Conservation (phyloP, 306 rosid genomes). For the Quercus cerris region DNA sequence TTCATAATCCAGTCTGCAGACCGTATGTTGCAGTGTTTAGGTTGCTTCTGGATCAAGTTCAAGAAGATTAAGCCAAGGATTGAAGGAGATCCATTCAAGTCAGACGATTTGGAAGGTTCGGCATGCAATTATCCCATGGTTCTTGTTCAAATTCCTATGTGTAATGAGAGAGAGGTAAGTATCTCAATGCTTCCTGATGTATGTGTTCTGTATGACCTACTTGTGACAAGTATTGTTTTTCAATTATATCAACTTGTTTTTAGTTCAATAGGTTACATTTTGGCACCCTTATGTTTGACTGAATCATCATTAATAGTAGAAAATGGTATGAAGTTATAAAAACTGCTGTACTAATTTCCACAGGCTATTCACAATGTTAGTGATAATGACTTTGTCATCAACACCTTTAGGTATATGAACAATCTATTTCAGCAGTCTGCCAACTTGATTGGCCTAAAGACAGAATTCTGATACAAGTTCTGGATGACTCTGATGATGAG, state of each 20-base stretch:
- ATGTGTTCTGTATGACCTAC: background rate
- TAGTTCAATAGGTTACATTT: background rate
- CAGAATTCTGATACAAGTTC: slow-evolving; percentile 59
- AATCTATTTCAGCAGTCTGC: slow-evolving; percentile 69
- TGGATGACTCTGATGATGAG: slow-evolving; percentile 74
- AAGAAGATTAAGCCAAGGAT: slow-evolving; percentile 56
- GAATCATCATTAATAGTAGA: background rate
- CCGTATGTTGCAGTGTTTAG: slow-evolving; percentile 59
- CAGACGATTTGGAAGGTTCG: slow-evolving; percentile 44
- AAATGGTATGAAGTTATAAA: slow-evolving; percentile 1
- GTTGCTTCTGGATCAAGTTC: slow-evolving; percentile 76
- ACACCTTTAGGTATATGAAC: slow-evolving; percentile 62
- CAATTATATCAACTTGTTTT: background rate
- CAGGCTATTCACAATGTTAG: slow-evolving; percentile 2
- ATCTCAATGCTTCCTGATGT: background rate
- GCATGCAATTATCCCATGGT: slow-evolving; percentile 50
- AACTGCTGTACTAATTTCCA: background rate
- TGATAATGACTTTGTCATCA: slow-evolving; percentile 19
- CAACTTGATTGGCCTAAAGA: slow-evolving; percentile 76
- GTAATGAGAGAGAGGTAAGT: slow-evolving; percentile 74
- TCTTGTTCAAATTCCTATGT: slow-evolving; percentile 83
- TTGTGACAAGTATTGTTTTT: background rate
- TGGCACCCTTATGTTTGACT: background rate
- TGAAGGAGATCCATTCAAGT: slow-evolving; percentile 24
- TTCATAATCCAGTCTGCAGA: slow-evolving; percentile 67